Evolutionary conservation across 1,139 yeast species (phyloP), one percentile per base, ranked within the genome.

Genomic region (Protomyces macrosporus): DNA sequence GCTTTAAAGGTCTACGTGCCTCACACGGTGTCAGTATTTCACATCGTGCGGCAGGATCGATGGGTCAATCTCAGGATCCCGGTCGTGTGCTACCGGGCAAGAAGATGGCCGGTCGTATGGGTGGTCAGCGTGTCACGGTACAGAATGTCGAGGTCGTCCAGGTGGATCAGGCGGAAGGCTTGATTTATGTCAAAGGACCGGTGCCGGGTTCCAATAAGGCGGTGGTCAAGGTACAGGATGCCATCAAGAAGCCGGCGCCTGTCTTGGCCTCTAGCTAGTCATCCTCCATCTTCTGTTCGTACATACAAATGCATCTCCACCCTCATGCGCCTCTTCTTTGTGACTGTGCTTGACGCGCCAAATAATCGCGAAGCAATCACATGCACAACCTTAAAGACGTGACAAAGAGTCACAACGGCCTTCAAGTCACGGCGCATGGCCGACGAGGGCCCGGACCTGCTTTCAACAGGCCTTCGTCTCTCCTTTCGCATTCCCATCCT

Each of bases 31-130:
- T 89, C 53, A 90, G 98, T 40, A 80, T 83, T 65, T 88, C 95
- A 45, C 98, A 93, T 75, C 87, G 99, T 81, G 86, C 91, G 63
- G 96, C 96, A 70, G 99, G 99, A 82, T 91, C 97, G 53, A 90
- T 87, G 74, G 99, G 99, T 81, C 88, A 88, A 77, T 87, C 89
- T 74, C 93, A 91, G 73, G 87, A 87, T 68, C 98, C 98, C 3
- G 98, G 97, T 73, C 87, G 99, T 79, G 90, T 90, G 63, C 80
- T 90, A 68, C 98, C 98, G 14, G 98, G 97, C 45, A 91, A 90
- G 79, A 93, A 90, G 77, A 91, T 95, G 98, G 96, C 98, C 39
- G 98, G 98, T 69, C 88, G 89, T 76, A 87, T 91, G 95, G 98
- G 98, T 69, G 85, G 83, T 67, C 80, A 82, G 66, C 81, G 79